Conservation (phyloP, 345 rosid genomes). For the Linum trigynum region DNA sequence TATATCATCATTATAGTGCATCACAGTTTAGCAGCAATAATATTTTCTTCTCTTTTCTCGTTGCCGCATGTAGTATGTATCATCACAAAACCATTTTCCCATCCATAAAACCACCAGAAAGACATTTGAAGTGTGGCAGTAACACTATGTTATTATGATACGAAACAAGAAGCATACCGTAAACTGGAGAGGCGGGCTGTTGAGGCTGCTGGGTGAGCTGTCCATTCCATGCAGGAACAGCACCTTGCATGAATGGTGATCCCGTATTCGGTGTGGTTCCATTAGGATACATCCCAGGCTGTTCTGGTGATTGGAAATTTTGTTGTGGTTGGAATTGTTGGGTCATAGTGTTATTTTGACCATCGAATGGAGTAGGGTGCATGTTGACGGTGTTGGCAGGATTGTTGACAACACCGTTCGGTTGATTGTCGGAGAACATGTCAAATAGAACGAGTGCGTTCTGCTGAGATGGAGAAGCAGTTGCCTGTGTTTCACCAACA, state of each 20-base stretch:
- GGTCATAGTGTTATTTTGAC: conserved; percentile 37
- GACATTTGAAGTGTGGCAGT: no score
- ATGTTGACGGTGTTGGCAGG: conserved; percentile 36
- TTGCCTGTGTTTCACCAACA: conserved; percentile 52
- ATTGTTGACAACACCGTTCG: conserved; percentile 15
- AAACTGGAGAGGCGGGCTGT: conserved; percentile 61
- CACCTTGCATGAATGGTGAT: conserved; percentile 40
- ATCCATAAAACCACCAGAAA: no score
- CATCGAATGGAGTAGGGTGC: conserved; percentile 32
- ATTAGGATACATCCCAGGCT: conserved; percentile 48
- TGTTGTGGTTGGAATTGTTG: conserved; percentile 64
- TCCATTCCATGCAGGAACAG: conserved; percentile 63
- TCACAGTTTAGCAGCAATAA: not conserved
- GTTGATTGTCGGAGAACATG: conserved; percentile 49
- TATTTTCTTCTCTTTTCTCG: not conserved
- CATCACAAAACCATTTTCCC: no score
- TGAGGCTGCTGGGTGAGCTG: conserved; percentile 43
- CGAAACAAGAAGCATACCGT: conserved; percentile 34
- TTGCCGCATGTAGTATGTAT: no score
- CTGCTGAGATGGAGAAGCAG: conserved; percentile 57
- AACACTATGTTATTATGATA: no score
- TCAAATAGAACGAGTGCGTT: conserved; percentile 85
- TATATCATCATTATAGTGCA: not conserved
- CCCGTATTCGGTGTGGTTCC: conserved; percentile 50
- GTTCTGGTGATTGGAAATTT: conserved; percentile 41